Base-by-base conservation (phyloP, 768 basidiomycete genomes). In the Lactarius sp. region DNA sequence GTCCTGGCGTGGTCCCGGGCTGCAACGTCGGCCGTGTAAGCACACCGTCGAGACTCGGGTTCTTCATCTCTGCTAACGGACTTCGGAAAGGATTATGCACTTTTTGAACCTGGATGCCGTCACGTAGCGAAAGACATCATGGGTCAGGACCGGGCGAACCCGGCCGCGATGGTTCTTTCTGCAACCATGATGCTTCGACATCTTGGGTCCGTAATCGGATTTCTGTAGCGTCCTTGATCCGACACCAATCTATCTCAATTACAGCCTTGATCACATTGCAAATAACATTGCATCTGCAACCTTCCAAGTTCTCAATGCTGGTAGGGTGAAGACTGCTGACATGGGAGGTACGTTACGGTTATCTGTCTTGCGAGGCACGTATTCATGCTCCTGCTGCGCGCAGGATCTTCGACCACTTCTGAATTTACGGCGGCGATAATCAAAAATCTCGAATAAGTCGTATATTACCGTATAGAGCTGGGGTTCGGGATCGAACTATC, bases 21-120 rank as follows among this genome's bases (percentile, higher is more conserved):
- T 96, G 94, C 80, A 98, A 98, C 75, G 89, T 99, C 70, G 97
- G 97, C 71, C 83, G 92, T 60, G 92, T 93, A 70, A 68, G 78
- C 79, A 72, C 46, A 55, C n/a, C 37, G n/a, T 46, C 37, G 46
- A 58, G 31, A 13, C 36, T 20, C 27, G 27, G 27, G 46, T 41
- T 13, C 6, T 4, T 3, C 7, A 6, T 27, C 52, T 51, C 33
- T 51, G 2, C 52, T 57, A 41, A 57, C 44, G 59, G 16, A 37
- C 50, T 42, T 31, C 5, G 20, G 61, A 39, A 65, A 92, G 87
- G 97, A 98, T 76, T 98, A 93, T 74, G 97, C 97, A 31, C 82
- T 99, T 59, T 99, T 99, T 74, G 97, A 99, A 76, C 97, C 97
- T 39, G 97, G 97, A 72, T 98, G 97, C 77, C 87, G 96, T 76